Conservation (phyloP, 305 asterid genomes). For the Solanum hybrid region DNA sequence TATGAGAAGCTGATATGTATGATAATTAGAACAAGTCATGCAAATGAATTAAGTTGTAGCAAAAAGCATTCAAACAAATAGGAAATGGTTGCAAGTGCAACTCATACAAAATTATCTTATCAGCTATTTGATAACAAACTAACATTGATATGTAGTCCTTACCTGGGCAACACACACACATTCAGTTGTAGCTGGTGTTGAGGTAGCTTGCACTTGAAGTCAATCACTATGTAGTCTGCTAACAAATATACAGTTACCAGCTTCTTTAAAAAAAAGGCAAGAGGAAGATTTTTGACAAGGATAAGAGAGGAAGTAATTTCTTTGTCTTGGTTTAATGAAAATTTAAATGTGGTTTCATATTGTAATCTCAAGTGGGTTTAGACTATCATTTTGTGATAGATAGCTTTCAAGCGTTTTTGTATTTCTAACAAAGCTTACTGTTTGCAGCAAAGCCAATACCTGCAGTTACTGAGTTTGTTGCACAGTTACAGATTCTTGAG, state of each 20-base stretch:
- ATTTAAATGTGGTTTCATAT: not conserved
- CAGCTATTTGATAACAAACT: not conserved
- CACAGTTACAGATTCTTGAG: conserved; percentile 86
- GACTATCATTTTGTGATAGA: not conserved
- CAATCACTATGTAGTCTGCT: not conserved
- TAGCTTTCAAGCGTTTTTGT: not conserved
- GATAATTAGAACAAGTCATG: not conserved
- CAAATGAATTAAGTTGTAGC: not conserved
- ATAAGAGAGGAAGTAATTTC: not conserved
- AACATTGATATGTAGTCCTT: not conserved
- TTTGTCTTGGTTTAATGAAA: not conserved
- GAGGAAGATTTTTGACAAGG: not conserved
- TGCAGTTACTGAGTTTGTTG: conserved; percentile 78
- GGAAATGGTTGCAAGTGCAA: not conserved
- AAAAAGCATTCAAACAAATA: not conserved
- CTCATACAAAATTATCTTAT: not conserved
- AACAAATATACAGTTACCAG: not conserved
- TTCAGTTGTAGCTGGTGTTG: not conserved
- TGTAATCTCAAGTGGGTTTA: not conserved
- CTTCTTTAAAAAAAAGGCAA: too few relatives aligned
- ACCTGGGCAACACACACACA: not conserved
- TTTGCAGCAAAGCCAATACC: conserved; percentile 65
- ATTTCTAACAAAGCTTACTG: not conserved
- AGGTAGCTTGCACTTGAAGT: not conserved
- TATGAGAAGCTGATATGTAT: not conserved